These are phyloP conservation scores for Berkeleyomyces basicola DNA, from an alignment of 2,329 filamentous ascomycete species.

Conservation along the genomic window DNA sequence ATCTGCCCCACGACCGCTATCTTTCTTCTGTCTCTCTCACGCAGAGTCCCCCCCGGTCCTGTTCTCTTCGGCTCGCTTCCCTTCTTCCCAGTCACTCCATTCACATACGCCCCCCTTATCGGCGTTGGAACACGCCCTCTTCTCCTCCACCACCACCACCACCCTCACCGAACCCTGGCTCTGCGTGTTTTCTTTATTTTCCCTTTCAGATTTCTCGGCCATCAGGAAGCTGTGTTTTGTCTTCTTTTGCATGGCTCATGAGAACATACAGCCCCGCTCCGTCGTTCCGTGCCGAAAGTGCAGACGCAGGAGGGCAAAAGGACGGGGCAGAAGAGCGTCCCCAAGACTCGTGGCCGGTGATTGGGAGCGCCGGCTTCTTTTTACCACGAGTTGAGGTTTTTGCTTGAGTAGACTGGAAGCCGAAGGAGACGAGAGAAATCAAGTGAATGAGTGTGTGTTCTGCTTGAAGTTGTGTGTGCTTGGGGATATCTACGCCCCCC, in stretches of 20 bases:
- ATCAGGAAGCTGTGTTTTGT: too few species aligned
- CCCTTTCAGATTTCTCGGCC: background rate
- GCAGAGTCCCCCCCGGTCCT: background rate
- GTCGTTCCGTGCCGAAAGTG: too few species aligned
- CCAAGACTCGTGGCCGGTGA: too few species aligned
- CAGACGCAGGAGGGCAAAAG: too few species aligned
- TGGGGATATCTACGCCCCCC: constrained; percentile 1
- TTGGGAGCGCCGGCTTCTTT: too few species aligned
- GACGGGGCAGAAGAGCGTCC: too few species aligned
- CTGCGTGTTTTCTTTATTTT: background rate
- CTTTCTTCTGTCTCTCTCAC: background rate
- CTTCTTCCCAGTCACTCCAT: background rate
- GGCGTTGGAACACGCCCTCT: background rate
- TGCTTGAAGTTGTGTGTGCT: too few species aligned
- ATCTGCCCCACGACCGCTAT: too few species aligned
- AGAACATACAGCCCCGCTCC: too few species aligned
- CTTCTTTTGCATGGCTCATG: too few species aligned
- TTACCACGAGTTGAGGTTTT: too few species aligned
- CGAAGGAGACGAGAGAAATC: background rate
- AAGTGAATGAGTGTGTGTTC: background rate
- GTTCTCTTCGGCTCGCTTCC: background rate
- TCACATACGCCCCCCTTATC: background rate
- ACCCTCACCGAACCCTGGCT: background rate
- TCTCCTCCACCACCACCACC: background rate
- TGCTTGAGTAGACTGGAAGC: background rate